These are phyloP conservation scores for Herpetomonas tarakana DNA, from an alignment of 208 protist species.

Conservation along the genomic window DNA sequence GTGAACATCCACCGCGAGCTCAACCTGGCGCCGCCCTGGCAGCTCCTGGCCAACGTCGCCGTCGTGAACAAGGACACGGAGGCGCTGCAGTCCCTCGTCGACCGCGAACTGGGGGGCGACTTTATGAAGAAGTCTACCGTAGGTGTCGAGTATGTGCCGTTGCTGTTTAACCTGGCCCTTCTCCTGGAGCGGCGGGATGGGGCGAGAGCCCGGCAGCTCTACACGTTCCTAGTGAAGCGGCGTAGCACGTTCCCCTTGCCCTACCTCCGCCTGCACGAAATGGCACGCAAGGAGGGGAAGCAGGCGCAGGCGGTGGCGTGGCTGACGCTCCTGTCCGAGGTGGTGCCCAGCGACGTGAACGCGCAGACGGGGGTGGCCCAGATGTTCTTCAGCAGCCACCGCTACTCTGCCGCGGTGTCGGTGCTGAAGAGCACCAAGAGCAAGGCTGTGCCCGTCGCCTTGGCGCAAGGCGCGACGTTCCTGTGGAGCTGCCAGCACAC, in stretches of 20 bases:
- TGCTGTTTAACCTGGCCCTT: constrained; percentile 80
- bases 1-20: constrained; percentile 45
- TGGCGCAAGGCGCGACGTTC: constrained; percentile 61
- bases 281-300: constrained; percentile 54
- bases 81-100: constrained; percentile 66
- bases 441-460: constrained; percentile 38
- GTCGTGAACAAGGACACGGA: constrained; percentile 43
- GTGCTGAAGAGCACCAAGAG: constrained; percentile 31
- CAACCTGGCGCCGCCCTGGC: constrained; percentile 31
- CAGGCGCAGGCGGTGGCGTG: constrained; percentile 71
- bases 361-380: constrained; percentile 51
- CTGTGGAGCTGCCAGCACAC: constrained; percentile 67
- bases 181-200: constrained; percentile 53
- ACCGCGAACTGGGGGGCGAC: constrained; percentile 64
- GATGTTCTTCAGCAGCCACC: constrained; percentile 49
- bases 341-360: constrained; percentile 49
- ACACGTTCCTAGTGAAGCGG: constrained; percentile 80
- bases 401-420: constrained; percentile 40
- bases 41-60: constrained; percentile 69
- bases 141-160: constrained; percentile 49
- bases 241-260: constrained; percentile 59
- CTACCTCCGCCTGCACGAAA: constrained; percentile 68
- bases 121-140: constrained; percentile 32
- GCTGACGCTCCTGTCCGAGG: constrained; percentile 72
- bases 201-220: constrained; percentile 48